phyloP scores from a whole-genome alignment of 2,329 filamentous ascomycete genomes.

The Cladosporium sphaerospermum region DNA sequence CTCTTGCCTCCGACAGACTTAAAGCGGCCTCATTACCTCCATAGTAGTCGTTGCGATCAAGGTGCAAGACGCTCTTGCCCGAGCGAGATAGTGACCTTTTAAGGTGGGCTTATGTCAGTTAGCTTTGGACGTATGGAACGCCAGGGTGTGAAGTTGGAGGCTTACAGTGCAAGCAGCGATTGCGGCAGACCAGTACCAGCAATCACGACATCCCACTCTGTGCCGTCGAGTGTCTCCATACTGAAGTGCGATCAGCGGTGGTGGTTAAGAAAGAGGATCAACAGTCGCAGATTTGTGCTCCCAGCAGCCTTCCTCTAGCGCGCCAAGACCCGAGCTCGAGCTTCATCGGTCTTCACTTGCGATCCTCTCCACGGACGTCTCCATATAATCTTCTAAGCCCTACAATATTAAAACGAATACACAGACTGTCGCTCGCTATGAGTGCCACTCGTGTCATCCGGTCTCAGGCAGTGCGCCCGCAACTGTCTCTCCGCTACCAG shows the following conservation, averaged over 20 bases:
- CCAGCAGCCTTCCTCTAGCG: background rate
- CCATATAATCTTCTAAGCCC: background rate
- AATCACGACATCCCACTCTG: constrained; percentile 49
- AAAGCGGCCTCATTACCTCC: constrained; percentile 80
- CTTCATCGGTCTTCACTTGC: background rate
- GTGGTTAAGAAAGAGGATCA: constrained; percentile 9
- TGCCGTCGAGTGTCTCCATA: constrained; percentile 47
- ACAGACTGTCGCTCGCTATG: constrained; percentile 3
- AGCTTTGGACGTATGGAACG: constrained; percentile 35
- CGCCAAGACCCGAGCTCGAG: background rate
- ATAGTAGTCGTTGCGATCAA: constrained; percentile 84
- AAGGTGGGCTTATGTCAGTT: constrained; percentile 60
- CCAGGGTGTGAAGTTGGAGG: constrained; percentile 17
- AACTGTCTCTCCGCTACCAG: constrained; percentile 24
- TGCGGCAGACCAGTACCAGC: constrained; percentile 48
- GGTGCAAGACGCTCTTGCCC: constrained; percentile 81
- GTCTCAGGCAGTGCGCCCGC: constrained; percentile 16
- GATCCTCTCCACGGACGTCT: background rate
- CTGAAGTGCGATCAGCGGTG: background rate
- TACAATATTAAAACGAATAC: too few relatives aligned
- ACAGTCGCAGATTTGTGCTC: constrained; percentile 1
- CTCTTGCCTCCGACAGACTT: constrained; percentile 72
- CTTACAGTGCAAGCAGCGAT: constrained; percentile 50
- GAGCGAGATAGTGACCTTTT: constrained; percentile 85
- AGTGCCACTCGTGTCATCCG: constrained; percentile 2